Conservation (phyloP, 2,329 filamentous ascomycete species). For the Xylariaceae sp. region DNA sequence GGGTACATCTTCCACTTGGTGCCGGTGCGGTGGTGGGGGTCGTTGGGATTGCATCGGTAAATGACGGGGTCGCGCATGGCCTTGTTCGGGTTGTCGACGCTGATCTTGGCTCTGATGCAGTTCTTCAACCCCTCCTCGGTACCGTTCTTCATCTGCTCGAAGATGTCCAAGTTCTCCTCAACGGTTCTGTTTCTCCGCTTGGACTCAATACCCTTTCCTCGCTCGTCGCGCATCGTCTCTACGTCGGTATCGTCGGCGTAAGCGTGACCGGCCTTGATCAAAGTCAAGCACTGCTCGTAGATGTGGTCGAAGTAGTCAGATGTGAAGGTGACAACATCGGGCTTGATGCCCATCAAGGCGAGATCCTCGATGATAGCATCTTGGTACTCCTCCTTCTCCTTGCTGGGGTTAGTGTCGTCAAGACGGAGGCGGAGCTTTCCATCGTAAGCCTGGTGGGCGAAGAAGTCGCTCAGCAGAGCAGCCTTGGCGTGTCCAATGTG, state of each 20-base stretch:
- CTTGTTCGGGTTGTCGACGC: slow-evolving; percentile 87
- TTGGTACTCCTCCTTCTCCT: slow-evolving; percentile 95
- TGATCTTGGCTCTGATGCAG: slow-evolving; percentile 94
- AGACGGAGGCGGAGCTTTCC: slow-evolving; percentile 88
- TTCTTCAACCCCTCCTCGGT: slow-evolving; percentile 72
- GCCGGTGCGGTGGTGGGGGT: slow-evolving; percentile 71
- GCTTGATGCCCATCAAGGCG: slow-evolving; percentile 83
- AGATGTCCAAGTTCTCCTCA: slow-evolving; percentile 80
- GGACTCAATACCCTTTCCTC: slow-evolving; percentile 78
- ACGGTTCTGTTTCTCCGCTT: slow-evolving; percentile 70
- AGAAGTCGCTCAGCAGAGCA: slow-evolving; percentile 91
- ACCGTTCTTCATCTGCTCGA: slow-evolving; percentile 89
- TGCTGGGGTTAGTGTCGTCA: slow-evolving; percentile 95
- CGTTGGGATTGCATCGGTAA: slow-evolving; percentile 77
- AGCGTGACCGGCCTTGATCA: slow-evolving; percentile 81
- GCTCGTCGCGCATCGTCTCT: slow-evolving; percentile 79
- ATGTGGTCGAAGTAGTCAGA: slow-evolving; percentile 94
- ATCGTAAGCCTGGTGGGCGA: slow-evolving; percentile 87
- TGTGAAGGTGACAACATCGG: slow-evolving; percentile 81
- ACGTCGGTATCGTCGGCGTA: slow-evolving; percentile 94
- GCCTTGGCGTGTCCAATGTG: slow-evolving; percentile 97
- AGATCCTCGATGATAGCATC: slow-evolving; percentile 92
- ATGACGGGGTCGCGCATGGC: slow-evolving; percentile 95
- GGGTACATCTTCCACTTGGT: slow-evolving; percentile 80
- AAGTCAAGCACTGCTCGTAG: slow-evolving; percentile 75